phyloP scores from a whole-genome alignment of 345 rosid species.

The Eucalyptus camaldulensis region DNA sequence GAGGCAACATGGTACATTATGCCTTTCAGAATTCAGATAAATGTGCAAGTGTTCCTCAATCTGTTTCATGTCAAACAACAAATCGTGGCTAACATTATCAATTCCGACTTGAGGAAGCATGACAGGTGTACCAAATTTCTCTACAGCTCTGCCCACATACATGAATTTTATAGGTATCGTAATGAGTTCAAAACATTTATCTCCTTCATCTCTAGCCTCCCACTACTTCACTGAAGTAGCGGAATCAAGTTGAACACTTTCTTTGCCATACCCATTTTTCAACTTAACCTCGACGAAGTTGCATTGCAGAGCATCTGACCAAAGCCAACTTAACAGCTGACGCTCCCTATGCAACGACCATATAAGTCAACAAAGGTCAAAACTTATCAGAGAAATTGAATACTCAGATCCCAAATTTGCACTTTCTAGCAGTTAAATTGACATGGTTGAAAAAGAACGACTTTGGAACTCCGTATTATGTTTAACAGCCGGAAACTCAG shows the following conservation, averaged over 20 bases:
- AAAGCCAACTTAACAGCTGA: neutral
- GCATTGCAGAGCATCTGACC: neutral
- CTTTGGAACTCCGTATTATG: neutral
- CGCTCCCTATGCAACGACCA: neutral
- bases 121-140: neutral
- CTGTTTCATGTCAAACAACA: neutral
- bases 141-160: neutral
- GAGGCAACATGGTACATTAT: neutral
- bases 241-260: neutral
- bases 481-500: neutral
- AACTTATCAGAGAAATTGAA: neutral
- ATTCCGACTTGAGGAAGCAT: neutral
- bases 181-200: neutral
- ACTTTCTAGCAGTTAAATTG: neutral
- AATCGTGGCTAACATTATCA: neutral
- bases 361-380: neutral
- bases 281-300: neutral
- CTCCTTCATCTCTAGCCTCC: neutral
- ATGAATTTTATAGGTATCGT: neutral
- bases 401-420: neutral
- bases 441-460: neutral
- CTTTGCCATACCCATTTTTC: neutral
- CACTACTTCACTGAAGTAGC: neutral
- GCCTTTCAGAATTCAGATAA: neutral
- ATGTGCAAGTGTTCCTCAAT: neutral